Evolutionary conservation across 768 basidiomycete genomes (phyloP).

Genomic region (Ephemerocybe angulata): DNA sequence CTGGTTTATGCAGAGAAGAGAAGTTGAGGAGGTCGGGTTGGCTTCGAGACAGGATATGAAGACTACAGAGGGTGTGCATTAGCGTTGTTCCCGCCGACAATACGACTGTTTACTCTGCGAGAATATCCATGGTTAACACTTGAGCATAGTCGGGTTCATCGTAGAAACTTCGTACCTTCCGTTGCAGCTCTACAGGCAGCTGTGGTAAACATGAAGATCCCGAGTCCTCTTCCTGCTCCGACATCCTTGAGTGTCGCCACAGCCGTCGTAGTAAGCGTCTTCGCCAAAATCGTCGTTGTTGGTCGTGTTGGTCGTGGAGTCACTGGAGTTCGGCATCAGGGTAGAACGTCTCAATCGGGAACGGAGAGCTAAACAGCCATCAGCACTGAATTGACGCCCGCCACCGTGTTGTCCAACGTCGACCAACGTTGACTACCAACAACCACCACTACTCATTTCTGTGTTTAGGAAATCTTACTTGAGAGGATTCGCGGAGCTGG

Average conservation of each 20-base stretch:
- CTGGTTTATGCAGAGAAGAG: not conserved
- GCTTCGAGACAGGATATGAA: not conserved
- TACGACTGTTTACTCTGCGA: not conserved
- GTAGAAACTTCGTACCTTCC: too few species aligned
- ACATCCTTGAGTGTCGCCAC: too few species aligned
- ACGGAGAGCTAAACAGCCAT: not conserved
- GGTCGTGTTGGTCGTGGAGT: not conserved
- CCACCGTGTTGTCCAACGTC: not conserved
- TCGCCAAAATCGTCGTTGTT: not conserved
- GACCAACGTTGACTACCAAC: not conserved
- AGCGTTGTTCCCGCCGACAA: not conserved
- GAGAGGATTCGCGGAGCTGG: not conserved
- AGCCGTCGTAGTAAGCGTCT: too few species aligned
- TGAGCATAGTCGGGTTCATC: too few species aligned
- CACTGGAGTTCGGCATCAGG: not conserved
- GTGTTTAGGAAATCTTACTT: not conserved
- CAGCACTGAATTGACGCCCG: conserved; percentile 1
- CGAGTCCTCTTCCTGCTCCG: too few species aligned
- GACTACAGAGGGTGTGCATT: not conserved
- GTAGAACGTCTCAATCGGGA: conserved; percentile 1
- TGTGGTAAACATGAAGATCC: too few species aligned
- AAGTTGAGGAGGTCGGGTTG: not conserved
- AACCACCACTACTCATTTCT: not conserved
- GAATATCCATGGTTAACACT: too few species aligned
- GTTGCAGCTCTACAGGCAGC: too few species aligned